phyloP scores from a whole-genome alignment of 1,284 basidiomycete genomes.

The Ganoderma boninense region DNA sequence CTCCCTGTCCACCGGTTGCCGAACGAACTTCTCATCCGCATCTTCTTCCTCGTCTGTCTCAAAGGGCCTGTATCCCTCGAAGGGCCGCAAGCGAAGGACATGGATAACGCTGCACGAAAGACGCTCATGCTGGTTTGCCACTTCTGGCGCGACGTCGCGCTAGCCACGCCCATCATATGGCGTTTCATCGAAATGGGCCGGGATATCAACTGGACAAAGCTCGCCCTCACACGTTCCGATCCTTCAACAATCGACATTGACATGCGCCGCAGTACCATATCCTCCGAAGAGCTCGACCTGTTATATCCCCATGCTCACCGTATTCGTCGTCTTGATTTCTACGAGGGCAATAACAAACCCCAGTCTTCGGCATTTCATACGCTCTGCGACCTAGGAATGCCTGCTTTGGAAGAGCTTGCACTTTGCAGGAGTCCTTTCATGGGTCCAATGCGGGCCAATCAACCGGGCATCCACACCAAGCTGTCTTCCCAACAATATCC shows the following conservation, averaged over 20 bases:
- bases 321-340: background rate
- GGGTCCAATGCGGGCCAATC: background rate
- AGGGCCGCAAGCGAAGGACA: background rate
- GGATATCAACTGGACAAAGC: background rate
- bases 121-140: constrained; percentile 1
- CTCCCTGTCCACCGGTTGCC: background rate
- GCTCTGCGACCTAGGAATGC: background rate
- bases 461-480: background rate
- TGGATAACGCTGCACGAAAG: background rate
- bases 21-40: background rate
- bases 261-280: background rate
- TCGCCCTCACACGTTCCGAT: background rate
- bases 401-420: background rate
- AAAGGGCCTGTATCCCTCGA: background rate
- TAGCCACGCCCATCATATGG: background rate
- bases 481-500: background rate
- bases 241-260: background rate
- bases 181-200: background rate
- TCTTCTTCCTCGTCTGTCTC: background rate
- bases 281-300: background rate
- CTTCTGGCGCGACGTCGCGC: background rate
- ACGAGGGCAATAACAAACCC: background rate
- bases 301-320: background rate
- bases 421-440: background rate
- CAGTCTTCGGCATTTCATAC: background rate